Percentiles rank a stretch among this genome's conserved stretches.
Evolutionary conservation across 768 basidiomycete species (phyloP).

Genomic region (Tulasnella calospora): DNA sequence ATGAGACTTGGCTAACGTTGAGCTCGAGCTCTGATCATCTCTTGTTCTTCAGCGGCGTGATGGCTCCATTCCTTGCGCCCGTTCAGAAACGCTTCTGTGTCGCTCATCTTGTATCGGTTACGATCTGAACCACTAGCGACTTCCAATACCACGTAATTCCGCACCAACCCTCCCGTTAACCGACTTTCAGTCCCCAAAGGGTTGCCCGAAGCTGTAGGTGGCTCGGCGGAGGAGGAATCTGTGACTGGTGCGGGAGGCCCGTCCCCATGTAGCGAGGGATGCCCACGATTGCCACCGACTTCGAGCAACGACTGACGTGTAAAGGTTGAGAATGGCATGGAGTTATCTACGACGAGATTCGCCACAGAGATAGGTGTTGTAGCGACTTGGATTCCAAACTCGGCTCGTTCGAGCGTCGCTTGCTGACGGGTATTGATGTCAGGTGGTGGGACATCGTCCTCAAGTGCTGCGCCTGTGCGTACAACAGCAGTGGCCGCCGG

Average conservation of each 20-base stretch:
- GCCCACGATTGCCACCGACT: neutral
- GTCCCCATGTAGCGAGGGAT: neutral
- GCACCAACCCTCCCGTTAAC: slow-evolving; percentile 42
- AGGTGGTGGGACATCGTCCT: too few species aligned
- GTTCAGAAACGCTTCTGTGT: slow-evolving; percentile 49
- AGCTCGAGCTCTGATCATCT: slow-evolving; percentile 15
- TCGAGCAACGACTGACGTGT: neutral
- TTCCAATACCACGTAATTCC: slow-evolving; percentile 71
- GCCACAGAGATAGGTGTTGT: neutral
- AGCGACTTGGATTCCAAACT: neutral
- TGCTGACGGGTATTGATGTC: too few species aligned
- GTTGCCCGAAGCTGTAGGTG: neutral
- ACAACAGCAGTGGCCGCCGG: too few species aligned
- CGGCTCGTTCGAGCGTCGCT: neutral
- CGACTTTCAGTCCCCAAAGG: slow-evolving; percentile 28
- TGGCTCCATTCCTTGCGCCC: slow-evolving; percentile 61
- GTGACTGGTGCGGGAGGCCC: neutral
- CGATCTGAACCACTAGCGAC: slow-evolving; percentile 6
- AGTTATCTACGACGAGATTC: neutral
- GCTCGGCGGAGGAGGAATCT: neutral
- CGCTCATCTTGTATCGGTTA: slow-evolving; percentile 7
- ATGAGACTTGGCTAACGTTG: neutral
- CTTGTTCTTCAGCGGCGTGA: slow-evolving; percentile 32
- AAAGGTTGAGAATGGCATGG: neutral
- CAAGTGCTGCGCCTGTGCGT: too few species aligned